Evolutionary conservation across 2,329 filamentous ascomycete species (phyloP).

Genomic region (Phialemoniopsis sp.): DNA sequence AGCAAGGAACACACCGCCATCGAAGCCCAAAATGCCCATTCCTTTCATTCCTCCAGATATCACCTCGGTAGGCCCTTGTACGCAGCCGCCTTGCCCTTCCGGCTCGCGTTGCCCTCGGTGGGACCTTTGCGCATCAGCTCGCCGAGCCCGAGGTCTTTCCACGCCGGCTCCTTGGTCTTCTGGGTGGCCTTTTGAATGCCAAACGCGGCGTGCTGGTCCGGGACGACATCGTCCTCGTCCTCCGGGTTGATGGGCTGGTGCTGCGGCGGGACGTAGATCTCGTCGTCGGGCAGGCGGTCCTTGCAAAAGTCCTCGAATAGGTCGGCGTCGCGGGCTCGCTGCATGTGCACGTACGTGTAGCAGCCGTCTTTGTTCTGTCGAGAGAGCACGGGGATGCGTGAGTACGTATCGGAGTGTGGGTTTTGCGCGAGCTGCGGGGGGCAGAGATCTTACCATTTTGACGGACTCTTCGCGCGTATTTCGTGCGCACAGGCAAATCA

Average conservation of each 20-base stretch:
- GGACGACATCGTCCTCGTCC: constrained; percentile 84
- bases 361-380: constrained; percentile 70
- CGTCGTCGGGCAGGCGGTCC: constrained; percentile 68
- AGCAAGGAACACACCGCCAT: no score
- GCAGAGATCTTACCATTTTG: no score
- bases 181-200: constrained; percentile 80
- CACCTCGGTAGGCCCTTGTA: constrained; percentile 28
- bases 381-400: no score
- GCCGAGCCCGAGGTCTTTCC: constrained; percentile 74
- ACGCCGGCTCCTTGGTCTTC: constrained; percentile 64
- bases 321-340: constrained; percentile 67
- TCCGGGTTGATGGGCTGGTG: constrained; percentile 82
- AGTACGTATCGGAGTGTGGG: no score
- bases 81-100: constrained; percentile 1
- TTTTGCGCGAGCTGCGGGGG: no score
- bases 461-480: no score
- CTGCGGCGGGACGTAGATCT: constrained; percentile 76
- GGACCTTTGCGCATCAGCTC: constrained; percentile 66
- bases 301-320: constrained; percentile 75
- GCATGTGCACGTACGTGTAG: constrained; percentile 74
- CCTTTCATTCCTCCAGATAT: no score
- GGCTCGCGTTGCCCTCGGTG: constrained; percentile 9
- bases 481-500: no score
- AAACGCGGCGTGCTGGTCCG: constrained; percentile 84
- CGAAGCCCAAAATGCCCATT: no score